Evolutionary conservation across 2,329 filamentous ascomycete genomes (phyloP).

Genomic region (Coccinonectria pachysandricola): DNA sequence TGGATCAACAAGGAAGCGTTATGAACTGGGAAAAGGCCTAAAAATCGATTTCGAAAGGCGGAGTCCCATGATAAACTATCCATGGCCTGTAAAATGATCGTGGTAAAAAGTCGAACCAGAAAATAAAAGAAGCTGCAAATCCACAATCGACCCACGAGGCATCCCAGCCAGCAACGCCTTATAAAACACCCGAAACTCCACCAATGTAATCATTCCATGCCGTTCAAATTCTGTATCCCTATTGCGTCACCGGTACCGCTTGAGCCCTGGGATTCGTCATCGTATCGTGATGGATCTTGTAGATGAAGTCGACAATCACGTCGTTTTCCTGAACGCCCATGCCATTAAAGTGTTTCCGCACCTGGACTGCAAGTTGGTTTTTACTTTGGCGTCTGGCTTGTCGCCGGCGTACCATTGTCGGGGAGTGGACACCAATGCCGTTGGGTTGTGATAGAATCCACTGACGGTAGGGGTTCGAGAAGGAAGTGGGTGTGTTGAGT

Average conservation of each 20-base stretch:
- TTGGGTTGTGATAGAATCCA: constrained; percentile 49
- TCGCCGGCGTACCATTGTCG: constrained; percentile 61
- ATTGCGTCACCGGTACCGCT: constrained; percentile 4
- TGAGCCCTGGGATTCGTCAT: constrained; percentile 18
- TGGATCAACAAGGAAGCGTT: constrained; percentile 9
- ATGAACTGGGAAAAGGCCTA: constrained; percentile 6
- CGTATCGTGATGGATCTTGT: constrained; percentile 44
- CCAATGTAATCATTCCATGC: no score
- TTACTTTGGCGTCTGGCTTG: constrained; percentile 58
- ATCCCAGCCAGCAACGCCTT: constrained; percentile 5
- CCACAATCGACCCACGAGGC: no score
- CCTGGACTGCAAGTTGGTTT: constrained; percentile 59
- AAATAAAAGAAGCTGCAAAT: no score
- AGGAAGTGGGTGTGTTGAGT: constrained; percentile 60
- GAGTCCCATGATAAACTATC: no score
- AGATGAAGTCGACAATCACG: constrained; percentile 69
- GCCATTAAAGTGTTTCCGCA: constrained; percentile 76
- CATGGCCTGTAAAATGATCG: no score
- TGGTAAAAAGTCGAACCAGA: no score
- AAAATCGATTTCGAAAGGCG: constrained; percentile 3
- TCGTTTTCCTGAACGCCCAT: constrained; percentile 72
- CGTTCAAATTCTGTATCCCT: constrained; percentile 6
- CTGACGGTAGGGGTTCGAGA: constrained; percentile 52
- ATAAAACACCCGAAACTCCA: constrained; percentile 13
- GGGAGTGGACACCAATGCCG: constrained; percentile 61